These are phyloP conservation scores for Colletotrichum incanum DNA, from an alignment of 2,329 filamentous ascomycete genomes.

Conservation along the genomic window DNA sequence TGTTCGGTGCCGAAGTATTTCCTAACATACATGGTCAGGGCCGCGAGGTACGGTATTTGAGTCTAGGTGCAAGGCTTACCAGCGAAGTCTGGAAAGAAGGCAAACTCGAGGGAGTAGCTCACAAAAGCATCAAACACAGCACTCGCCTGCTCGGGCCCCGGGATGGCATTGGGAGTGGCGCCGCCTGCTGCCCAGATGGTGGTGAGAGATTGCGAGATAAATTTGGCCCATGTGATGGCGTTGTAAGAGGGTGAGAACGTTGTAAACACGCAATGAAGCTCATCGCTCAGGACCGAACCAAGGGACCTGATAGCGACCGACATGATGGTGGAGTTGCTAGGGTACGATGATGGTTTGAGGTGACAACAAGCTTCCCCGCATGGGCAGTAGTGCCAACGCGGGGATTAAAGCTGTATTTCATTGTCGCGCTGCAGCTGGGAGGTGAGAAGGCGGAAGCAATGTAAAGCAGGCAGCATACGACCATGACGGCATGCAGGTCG, in stretches of 20 bases:
- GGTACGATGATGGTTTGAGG: neutral
- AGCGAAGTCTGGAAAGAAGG: slow-evolving; percentile 67
- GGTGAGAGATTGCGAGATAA: neutral
- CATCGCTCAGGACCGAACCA: slow-evolving; percentile 15
- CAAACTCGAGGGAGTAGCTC: slow-evolving; percentile 67
- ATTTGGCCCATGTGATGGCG: neutral
- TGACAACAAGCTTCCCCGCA: slow-evolving; percentile 32
- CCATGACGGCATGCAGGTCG: slow-evolving; percentile 39
- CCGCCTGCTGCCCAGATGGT: neutral
- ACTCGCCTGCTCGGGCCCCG: slow-evolving; percentile 29
- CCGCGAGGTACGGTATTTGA: neutral
- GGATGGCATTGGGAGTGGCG: slow-evolving; percentile 16
- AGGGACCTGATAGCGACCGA: slow-evolving; percentile 16
- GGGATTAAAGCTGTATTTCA: neutral
- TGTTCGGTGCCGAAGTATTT: slow-evolving; percentile 69
- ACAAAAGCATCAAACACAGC: slow-evolving; percentile 59
- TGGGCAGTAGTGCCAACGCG: slow-evolving; percentile 1
- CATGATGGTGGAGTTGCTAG: slow-evolving; percentile 14
- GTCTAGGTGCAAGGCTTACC: slow-evolving; percentile 47
- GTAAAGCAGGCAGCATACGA: neutral
- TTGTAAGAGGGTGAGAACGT: slow-evolving; percentile 8
- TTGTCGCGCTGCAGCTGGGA: neutral
- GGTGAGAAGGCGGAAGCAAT: neutral
- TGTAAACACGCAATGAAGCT: slow-evolving; percentile 29
- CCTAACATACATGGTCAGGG: slow-evolving; percentile 50